Conservation (phyloP, 192 early-diverging fungal genomes). For the Spinellus fusiger region DNA sequence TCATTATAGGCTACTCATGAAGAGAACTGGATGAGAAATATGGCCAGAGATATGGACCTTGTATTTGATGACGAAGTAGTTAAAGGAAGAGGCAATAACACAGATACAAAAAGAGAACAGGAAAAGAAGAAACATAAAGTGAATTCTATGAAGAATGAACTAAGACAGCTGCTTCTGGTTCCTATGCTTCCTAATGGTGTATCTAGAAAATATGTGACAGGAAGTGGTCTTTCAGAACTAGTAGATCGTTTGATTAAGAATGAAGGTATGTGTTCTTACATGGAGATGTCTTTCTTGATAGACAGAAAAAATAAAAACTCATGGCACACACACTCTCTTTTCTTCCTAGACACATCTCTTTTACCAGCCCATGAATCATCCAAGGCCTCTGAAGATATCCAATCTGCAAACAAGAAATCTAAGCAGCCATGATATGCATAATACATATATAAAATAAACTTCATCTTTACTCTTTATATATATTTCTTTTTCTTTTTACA, state of each 20-base stretch:
- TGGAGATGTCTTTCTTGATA: too few species aligned
- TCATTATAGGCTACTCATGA: constrained; percentile 37
- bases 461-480: too few species aligned
- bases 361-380: not conserved
- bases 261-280: too few species aligned
- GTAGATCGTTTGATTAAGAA: constrained; percentile 54
- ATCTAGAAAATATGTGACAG: constrained; percentile 58
- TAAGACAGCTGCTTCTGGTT: constrained; percentile 39
- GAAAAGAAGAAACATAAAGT: constrained; percentile 42
- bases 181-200: constrained; percentile 45
- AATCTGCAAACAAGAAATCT: not conserved
- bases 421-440: too few species aligned
- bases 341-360: not conserved
- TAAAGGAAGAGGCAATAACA: constrained; percentile 34
- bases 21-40: constrained; percentile 70
- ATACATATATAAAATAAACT: too few species aligned
- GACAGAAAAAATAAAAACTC: not conserved
- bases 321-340: not conserved
- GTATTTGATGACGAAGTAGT: constrained; percentile 65
- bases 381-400: constrained; percentile 9
- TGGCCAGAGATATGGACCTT: constrained; percentile 75
- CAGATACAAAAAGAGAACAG: constrained; percentile 26
- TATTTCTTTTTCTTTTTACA: too few species aligned
- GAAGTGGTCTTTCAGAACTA: constrained; percentile 55
- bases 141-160: constrained; percentile 35